Evolutionary conservation across 2,329 filamentous ascomycete genomes (phyloP).

Genomic region (Claviceps purpurea): DNA sequence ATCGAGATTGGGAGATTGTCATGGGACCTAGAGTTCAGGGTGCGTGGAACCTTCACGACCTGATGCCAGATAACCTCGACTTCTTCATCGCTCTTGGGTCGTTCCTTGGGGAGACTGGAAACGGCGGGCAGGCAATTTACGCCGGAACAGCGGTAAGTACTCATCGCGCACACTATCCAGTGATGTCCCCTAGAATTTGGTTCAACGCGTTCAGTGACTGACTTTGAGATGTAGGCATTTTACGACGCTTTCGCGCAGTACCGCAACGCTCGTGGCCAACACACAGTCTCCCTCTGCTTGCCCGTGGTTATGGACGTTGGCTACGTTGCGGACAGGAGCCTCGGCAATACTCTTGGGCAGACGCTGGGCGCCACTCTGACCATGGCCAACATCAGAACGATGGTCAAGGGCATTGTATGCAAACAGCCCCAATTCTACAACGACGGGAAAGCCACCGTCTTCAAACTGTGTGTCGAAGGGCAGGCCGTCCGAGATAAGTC

Average conservation of each 20-base stretch:
- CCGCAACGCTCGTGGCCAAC: slow-evolving; percentile 16
- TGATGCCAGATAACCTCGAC: slow-evolving; percentile 15
- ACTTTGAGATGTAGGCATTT: slow-evolving; percentile 18
- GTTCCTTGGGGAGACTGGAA: slow-evolving; percentile 30
- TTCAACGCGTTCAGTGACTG: not conserved
- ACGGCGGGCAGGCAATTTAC: slow-evolving; percentile 36
- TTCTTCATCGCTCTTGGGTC: slow-evolving; percentile 32
- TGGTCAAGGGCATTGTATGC: slow-evolving; percentile 5
- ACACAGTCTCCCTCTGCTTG: slow-evolving; percentile 8
- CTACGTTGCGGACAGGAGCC: slow-evolving; percentile 10
- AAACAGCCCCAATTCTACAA: not conserved
- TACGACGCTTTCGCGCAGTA: slow-evolving; percentile 26
- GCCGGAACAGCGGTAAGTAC: slow-evolving; percentile 16
- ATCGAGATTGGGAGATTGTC: slow-evolving; percentile 19
- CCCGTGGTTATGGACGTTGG: slow-evolving; percentile 11
- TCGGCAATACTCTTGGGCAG: not conserved
- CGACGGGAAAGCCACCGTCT: not conserved
- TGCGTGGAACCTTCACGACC: slow-evolving; percentile 26
- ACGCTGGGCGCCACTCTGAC: slow-evolving; percentile 2
- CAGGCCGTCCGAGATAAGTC: not conserved
- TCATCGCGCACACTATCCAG: not conserved
- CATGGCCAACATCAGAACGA: slow-evolving; percentile 4
- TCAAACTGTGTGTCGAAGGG: slow-evolving; percentile 1
- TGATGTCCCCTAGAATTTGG: too few species aligned
- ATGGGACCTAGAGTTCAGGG: slow-evolving; percentile 24